Evolutionary conservation across 257 asterid species (phyloP).

Genomic region (Solanum sejunctum): DNA sequence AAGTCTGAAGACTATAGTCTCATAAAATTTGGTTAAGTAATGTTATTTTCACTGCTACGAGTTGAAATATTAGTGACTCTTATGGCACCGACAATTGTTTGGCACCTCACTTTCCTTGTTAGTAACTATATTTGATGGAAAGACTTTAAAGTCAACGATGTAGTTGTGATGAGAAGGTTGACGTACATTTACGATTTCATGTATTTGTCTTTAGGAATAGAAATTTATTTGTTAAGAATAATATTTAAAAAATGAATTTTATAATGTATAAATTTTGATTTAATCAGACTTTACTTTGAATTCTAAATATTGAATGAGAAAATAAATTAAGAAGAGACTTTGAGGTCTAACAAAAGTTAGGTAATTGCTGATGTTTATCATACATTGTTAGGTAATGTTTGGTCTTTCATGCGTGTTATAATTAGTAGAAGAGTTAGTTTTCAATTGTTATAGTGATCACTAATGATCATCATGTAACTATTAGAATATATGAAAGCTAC

Average conservation of each 20-base stretch:
- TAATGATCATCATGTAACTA: not conserved
- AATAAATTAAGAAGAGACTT: not conserved
- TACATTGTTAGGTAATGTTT: not conserved
- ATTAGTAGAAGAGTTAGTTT: not conserved
- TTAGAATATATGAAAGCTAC: not conserved
- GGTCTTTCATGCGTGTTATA: not conserved
- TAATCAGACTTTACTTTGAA: not conserved
- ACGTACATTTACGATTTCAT: accelerated
- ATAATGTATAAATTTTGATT: accelerated
- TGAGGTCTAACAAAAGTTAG: not conserved
- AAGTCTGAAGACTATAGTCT: not conserved
- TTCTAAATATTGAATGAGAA: not conserved
- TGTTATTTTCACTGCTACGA: not conserved
- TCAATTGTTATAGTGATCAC: not conserved
- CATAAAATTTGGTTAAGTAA: not conserved
- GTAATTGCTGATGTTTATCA: not conserved
- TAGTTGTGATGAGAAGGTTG: not conserved
- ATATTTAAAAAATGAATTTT: accelerated
- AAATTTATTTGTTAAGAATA: not conserved
- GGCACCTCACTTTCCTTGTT: not conserved
- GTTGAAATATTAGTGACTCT: not conserved
- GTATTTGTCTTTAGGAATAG: accelerated
- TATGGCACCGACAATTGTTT: not conserved
- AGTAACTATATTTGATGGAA: not conserved
- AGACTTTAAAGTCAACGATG: not conserved